Evolutionary conservation across 495 filamentous ascomycete species (phyloP), one percentile per base, ranked within the genome.

Genomic region (Usnea hakonensis): DNA sequence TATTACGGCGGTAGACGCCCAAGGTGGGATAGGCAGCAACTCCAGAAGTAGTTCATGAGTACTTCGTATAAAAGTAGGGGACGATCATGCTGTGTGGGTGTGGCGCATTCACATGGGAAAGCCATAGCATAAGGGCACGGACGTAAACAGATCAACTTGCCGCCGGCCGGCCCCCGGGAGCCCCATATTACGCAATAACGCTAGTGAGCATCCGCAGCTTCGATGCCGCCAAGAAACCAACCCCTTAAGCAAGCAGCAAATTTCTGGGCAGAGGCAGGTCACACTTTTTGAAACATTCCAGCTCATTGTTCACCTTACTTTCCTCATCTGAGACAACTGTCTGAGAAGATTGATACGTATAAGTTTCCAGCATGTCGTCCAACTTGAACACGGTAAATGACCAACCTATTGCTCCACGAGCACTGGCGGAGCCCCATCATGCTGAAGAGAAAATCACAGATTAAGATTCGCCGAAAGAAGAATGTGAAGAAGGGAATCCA

Each of bases 401-500:
- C 46, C 38, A n/a, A 52, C 28, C 48, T 6, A 52, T 57, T 21
- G 36, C 37, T 54, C 33, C 56, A n/a, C 9, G 48, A 61, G 52
- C 60, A 54, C 53, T 10, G 60, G 40, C 35, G 19, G n/a, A 57
- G 38, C 35, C 26, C 32, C 13, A 26, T 26, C 8, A 43, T 61
- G 44, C 35, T 32, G 23, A 28, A 54, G 17, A 53, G 44, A 11
- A 26, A 30, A 55, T 68, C 48, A 62, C 77, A 91, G 88, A 89
- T 92, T 75, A 91, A 95, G 87, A 91, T 96, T 75, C 92, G 94
- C 78, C 87, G 91, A 73, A 98, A 98, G 92, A 98, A 98, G 86
- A 97, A 97, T 83, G 93, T 97, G 78, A 98, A 98, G 88, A 98
- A 97, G 87, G 94, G 94, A 68, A 97, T 98, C 72, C 95, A 97